These are phyloP conservation scores for Pulveroboletus sp. DNA, from an alignment of 768 basidiomycete species.

Conservation along the genomic window DNA sequence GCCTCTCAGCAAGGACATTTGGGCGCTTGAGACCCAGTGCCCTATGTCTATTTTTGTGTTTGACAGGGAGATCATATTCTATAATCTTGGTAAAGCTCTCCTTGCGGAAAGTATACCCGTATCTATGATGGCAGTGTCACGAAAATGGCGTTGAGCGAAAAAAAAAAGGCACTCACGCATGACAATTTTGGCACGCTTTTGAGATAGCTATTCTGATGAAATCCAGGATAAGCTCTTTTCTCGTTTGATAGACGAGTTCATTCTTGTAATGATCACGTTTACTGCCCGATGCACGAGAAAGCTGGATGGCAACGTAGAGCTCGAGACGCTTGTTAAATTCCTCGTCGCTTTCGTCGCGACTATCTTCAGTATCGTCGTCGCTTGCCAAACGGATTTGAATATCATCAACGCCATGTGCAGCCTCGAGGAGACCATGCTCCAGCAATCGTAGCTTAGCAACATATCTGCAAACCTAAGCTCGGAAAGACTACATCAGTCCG, in stretches of 20 bases:
- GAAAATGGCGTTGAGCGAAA: neutral
- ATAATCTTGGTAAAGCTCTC: slow-evolving; percentile 93
- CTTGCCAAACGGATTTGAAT: slow-evolving; percentile 43
- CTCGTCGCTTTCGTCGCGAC: slow-evolving; percentile 53
- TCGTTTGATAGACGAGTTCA: slow-evolving; percentile 77
- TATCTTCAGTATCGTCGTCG: slow-evolving; percentile 37
- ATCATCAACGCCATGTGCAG: slow-evolving; percentile 72
- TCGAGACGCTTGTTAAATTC: slow-evolving; percentile 62
- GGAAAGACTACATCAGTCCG: slow-evolving; percentile 9
- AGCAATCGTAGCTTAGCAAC: slow-evolving; percentile 81
- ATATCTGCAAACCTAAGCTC: slow-evolving; percentile 69
- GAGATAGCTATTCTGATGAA: slow-evolving; percentile 67
- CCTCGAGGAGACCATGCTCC: slow-evolving; percentile 84
- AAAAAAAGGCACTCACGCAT: slow-evolving; percentile 56
- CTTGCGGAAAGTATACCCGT: slow-evolving; percentile 85
- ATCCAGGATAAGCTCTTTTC: slow-evolving; percentile 78
- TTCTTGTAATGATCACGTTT: slow-evolving; percentile 88
- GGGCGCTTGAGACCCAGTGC: slow-evolving; percentile 61
- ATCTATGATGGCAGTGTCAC: slow-evolving; percentile 38
- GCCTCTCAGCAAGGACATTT: slow-evolving; percentile 56
- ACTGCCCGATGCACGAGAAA: slow-evolving; percentile 42
- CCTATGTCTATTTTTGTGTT: slow-evolving; percentile 63
- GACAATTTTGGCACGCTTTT: slow-evolving; percentile 82
- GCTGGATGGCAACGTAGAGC: slow-evolving; percentile 56
- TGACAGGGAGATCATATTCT: slow-evolving; percentile 81